Base-by-base conservation (phyloP, 2,329 filamentous ascomycete species). In the Dryadomyces quercus-mongolicae region DNA sequence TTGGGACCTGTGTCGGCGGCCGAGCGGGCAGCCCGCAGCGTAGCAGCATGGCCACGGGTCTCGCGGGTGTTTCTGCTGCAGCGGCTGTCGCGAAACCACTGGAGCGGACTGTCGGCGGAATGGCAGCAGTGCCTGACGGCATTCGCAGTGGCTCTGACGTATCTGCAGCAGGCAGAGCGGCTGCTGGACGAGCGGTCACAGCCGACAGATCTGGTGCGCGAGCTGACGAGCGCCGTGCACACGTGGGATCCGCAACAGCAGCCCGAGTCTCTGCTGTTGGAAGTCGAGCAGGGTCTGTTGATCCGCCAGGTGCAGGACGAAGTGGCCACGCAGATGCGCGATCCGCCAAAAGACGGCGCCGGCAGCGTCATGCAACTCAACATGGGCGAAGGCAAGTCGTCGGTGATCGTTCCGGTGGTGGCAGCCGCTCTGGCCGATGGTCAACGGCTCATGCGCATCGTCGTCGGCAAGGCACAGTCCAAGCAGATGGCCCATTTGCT, bases 331-430 rank as follows among this genome's bases (percentile, higher is more conserved):
- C 62, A 74, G 20, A 87, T 88, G 77, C 75, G 72, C 2, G 51
- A 60, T 3, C 73, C 74, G 0, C 59, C 62, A 0, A 62, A 61
- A 0, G 63, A 60, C 0, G 31, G 62, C 0, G 4, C 8, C 8
- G 85, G 82, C 58, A 64, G 72, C 0, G 74, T 82, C 0, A 75
- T 86, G 69, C 82, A 86, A 60, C 64, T 88, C 2, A 86, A 85
- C 58, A 88, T 88, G 83, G 84, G 84, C 0, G 76, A 85, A 61
- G 84, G 84, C 0, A 88, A 87, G 58, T 81, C 81, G 0, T 84
- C 83, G 0, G 78, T 86, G 1, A 87, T 90, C 50, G 72, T 84
- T 0, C 84, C 84, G 0, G 81, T 86, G 42, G 75, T 84, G 0
- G 77, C 77, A 0, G 66, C 76, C 0, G 65, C 70, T 0, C 63